Evolutionary conservation across 257 asterid genomes (phyloP), one percentile per base, ranked within the genome.

Genomic region (Scutellaria baicalensis): DNA sequence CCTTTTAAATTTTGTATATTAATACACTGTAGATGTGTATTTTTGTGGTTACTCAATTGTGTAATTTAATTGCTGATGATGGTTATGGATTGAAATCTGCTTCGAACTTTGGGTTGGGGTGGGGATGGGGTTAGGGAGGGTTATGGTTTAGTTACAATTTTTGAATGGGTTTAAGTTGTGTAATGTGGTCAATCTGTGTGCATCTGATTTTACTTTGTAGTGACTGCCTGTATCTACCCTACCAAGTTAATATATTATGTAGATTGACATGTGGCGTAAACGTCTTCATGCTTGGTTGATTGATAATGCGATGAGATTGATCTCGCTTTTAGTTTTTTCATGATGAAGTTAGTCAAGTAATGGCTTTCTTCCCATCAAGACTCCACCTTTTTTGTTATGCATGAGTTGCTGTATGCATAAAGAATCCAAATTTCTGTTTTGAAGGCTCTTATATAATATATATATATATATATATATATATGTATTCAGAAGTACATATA

Each of bases 21-120:
- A 2, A 43, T 51, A 17, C 7, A 38, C 42, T 39, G 33, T 70
- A 10, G 38, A 55, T 56, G 1, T 55, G 4, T 45, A 44, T 69
- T 44, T 76, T 14, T 23, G 14, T 14, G 56, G 5, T 50, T 70
- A 12, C 48, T 23, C 63, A 48, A 61, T 51, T 33, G 12, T 68
- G 42, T 13, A 47, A 16, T 64, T 69, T 47, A 36, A 33, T 61
- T 71, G 61, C 49, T 57, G 68, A 57, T 60, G 72, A 35, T 49
- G 76, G 54, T 56, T 70, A 9, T 27, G 49, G 55, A 48, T 64
- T 66, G 54, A 39, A 21, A 23, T 44, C 36, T 43, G 64, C 43
- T 57, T 13, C 40, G 36, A 18, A 11, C 42, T 59, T 36, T 17
- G 31, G 52, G 21, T n/a, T 16, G 27, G 17, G 27, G 14, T 8